Conservation (phyloP, 371 early-diverging fungal genomes). For the Mucor racemosus region DNA sequence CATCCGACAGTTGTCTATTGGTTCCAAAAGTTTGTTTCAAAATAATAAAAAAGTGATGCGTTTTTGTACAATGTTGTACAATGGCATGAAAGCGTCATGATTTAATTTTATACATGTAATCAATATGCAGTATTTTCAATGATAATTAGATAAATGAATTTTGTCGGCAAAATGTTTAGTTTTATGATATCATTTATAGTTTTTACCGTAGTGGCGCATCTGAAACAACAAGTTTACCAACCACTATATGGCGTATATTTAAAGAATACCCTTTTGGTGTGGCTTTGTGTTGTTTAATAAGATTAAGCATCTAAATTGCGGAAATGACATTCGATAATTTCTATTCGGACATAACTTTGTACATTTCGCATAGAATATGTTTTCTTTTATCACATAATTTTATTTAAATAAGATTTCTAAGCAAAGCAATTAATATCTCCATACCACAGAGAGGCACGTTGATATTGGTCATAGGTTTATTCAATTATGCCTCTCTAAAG, state of each 20-base stretch:
- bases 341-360: too few species aligned
- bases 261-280: too few species aligned
- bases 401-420: too few species aligned
- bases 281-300: too few species aligned
- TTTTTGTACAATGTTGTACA: not conserved
- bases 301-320: too few species aligned
- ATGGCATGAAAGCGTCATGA: not conserved
- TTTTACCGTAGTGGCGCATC: not conserved
- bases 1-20: conserved; percentile 3
- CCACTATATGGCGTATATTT: too few species aligned
- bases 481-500: not conserved
- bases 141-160: not conserved
- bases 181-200: conserved; percentile 4
- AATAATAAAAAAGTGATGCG: not conserved
- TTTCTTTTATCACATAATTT: too few species aligned
- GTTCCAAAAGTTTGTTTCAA: conserved; percentile 6
- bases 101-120: conserved; percentile 1
- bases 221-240: not conserved
- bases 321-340: too few species aligned
- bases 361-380: too few species aligned
- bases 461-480: not conserved
- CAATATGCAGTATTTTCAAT: not conserved
- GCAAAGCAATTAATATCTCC: too few species aligned
- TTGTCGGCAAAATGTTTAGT: not conserved
- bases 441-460: not conserved